Evolutionary conservation across 2,329 filamentous ascomycete species (phyloP).

Genomic region (Nakataea oryzae): DNA sequence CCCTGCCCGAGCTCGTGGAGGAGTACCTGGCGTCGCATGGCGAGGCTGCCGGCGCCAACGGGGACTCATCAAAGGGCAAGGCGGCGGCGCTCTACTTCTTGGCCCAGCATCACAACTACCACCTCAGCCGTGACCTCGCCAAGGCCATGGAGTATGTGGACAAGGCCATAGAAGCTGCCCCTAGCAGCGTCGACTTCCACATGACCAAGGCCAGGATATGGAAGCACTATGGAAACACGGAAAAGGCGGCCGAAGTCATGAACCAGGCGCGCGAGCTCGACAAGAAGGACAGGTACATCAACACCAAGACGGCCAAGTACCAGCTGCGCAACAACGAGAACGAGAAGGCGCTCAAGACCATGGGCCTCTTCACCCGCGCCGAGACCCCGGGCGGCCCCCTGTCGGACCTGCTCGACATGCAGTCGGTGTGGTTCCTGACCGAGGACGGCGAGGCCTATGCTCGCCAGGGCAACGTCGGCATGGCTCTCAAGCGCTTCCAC

Average conservation of each 20-base stretch:
- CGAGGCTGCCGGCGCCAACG: constrained; percentile 21
- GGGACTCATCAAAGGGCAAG: constrained; percentile 50
- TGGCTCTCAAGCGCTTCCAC: constrained; percentile 88
- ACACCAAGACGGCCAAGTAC: constrained; percentile 96
- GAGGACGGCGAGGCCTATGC: constrained; percentile 89
- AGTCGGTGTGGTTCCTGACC: constrained; percentile 93
- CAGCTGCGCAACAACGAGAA: constrained; percentile 88
- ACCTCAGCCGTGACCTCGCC: constrained; percentile 69
- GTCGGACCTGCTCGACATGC: constrained; percentile 92
- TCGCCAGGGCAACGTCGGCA: constrained; percentile 68
- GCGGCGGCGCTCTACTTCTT: constrained; percentile 84
- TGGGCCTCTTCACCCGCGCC: constrained; percentile 88
- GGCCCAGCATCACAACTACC: constrained; percentile 94
- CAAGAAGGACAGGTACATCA: constrained; percentile 90
- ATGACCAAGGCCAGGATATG: constrained; percentile 93
- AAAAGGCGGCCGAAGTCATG: constrained; percentile 79
- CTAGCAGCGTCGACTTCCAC: constrained; percentile 78
- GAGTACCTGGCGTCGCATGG: constrained; percentile 56
- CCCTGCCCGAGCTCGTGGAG: constrained; percentile 64
- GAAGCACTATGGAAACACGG: constrained; percentile 76
- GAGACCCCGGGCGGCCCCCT: constrained; percentile 82
- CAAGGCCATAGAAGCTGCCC: constrained; percentile 68
- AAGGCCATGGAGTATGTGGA: constrained; percentile 79
- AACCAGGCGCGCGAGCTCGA: constrained; percentile 78
- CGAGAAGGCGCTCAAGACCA: constrained; percentile 73